Percentiles rank a stretch among this genome's conserved stretches.
These are phyloP conservation scores for Lanmaoa pseudosensibilis DNA, from an alignment of 768 basidiomycete genomes.

Conservation along the genomic window DNA sequence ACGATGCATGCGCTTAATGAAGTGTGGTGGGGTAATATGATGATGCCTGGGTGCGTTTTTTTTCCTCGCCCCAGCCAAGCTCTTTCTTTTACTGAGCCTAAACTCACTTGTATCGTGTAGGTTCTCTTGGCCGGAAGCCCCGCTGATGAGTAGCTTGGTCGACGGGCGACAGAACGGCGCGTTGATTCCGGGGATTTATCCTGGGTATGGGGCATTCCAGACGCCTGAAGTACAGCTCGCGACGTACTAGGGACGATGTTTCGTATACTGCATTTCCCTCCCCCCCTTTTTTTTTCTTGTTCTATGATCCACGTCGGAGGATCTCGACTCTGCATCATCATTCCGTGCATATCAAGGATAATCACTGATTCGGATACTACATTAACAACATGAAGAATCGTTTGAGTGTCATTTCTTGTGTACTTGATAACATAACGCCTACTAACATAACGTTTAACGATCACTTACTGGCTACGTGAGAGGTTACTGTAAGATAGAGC, in stretches of 20 bases:
- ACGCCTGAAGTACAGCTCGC: constrained; percentile 26
- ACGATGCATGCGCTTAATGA: constrained; percentile 74
- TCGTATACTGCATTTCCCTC: too few relatives aligned
- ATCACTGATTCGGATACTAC: too few relatives aligned
- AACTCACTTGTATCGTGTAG: constrained; percentile 4
- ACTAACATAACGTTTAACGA: too few relatives aligned
- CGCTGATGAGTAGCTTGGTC: constrained; percentile 23
- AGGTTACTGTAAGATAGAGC: too few relatives aligned
- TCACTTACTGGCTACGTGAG: too few relatives aligned
- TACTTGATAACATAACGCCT: too few relatives aligned
- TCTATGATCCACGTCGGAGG: neutral
- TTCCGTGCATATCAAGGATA: too few relatives aligned
- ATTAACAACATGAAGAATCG: too few relatives aligned
- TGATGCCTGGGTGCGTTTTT: constrained; percentile 69
- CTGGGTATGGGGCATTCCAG: constrained; percentile 21
- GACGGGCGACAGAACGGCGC: constrained; percentile 11
- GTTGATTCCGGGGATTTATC: constrained; percentile 21
- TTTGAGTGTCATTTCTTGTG: too few relatives aligned
- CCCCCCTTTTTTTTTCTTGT: neutral
- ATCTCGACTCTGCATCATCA: too few relatives aligned
- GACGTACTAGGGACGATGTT: constrained; percentile 11
- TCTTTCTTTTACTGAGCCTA: neutral
- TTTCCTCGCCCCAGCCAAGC: too few relatives aligned
- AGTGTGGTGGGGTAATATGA: constrained; percentile 74
- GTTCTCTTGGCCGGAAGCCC: constrained; percentile 35